Evolutionary conservation across 2,329 filamentous ascomycete genomes (phyloP).

Genomic region (Beauveria scarabaeidicola): DNA sequence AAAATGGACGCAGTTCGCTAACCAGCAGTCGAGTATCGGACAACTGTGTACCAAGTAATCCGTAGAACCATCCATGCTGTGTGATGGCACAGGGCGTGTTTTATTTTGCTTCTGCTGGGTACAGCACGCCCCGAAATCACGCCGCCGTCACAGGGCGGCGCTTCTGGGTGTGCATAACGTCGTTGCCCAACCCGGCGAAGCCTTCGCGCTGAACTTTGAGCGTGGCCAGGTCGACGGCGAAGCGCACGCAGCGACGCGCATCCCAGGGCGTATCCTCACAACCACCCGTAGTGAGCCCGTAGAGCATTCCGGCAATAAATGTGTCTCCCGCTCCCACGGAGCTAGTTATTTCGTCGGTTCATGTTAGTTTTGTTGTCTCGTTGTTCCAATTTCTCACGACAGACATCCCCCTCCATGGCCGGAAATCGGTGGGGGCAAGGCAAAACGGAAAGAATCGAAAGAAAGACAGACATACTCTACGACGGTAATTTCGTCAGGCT

Average conservation of each 20-base stretch:
- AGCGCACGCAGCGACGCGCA: conserved; percentile 39
- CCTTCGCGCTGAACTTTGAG: conserved; percentile 60
- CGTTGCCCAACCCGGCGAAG: conserved; percentile 43
- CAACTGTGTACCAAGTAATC: too few relatives aligned
- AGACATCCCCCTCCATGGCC: not conserved
- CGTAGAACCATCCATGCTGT: not conserved
- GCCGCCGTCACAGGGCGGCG: not conserved
- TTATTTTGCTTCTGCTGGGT: not conserved
- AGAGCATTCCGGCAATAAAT: conserved; percentile 64
- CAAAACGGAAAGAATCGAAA: not conserved
- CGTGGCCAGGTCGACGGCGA: conserved; percentile 59
- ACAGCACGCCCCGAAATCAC: not conserved
- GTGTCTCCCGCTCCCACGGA: conserved; percentile 68
- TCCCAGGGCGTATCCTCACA: conserved; percentile 35
- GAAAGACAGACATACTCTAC: conserved; percentile 42
- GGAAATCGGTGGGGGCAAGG: not conserved
- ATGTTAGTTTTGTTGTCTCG: conserved; percentile 10
- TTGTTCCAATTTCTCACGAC: not conserved
- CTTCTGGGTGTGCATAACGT: conserved; percentile 13
- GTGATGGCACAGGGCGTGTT: not conserved
- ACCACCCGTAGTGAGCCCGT: conserved; percentile 35
- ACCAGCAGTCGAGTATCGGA: not conserved
- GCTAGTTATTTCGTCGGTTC: conserved; percentile 30
- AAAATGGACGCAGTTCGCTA: not conserved
- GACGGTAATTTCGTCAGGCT: conserved; percentile 33